Conservation (phyloP, 371 early-diverging fungal genomes). For the Blakeslea trispora region DNA sequence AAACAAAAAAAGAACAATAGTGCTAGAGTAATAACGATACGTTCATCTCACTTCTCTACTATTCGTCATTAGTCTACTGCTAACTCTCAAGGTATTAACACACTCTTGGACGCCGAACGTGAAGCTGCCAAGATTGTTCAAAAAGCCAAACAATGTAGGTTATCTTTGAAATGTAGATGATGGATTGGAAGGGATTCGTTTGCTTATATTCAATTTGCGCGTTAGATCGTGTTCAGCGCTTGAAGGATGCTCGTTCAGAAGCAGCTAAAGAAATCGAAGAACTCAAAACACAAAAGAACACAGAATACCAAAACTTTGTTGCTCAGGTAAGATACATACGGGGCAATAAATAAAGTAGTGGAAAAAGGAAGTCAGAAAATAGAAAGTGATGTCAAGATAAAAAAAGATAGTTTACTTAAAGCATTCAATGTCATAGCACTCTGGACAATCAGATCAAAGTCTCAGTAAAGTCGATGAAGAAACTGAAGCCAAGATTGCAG, state of each 20-base stretch:
- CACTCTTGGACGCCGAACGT: conserved; percentile 85
- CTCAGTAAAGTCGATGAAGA: conserved; percentile 72
- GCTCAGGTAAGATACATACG: conserved; percentile 72
- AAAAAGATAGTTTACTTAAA: neutral
- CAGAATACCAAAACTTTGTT: conserved; percentile 82
- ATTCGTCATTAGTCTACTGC: conserved; percentile 56
- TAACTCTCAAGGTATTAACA: conserved; percentile 82
- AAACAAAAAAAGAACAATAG: too few relatives aligned
- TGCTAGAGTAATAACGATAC: too few relatives aligned
- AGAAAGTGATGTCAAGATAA: neutral
- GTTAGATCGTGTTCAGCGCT: conserved; percentile 87
- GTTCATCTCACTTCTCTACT: too few relatives aligned
- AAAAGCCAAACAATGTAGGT: conserved; percentile 90
- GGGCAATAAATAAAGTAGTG: too few relatives aligned
- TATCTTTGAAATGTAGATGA: neutral
- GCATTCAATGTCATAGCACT: conserved; percentile 56
- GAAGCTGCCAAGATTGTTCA: conserved; percentile 88
- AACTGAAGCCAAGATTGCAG: conserved; percentile 76
- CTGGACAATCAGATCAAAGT: conserved; percentile 74
- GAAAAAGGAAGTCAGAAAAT: too few relatives aligned
- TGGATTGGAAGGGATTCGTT: too few relatives aligned
- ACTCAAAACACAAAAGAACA: conserved; percentile 82
- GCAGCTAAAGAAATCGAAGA: conserved; percentile 91
- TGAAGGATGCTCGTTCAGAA: conserved; percentile 94
- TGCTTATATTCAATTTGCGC: neutral